These are phyloP conservation scores for Melanomma pulvis-pyrius DNA, from an alignment of 495 filamentous ascomycete genomes.

Conservation along the genomic window DNA sequence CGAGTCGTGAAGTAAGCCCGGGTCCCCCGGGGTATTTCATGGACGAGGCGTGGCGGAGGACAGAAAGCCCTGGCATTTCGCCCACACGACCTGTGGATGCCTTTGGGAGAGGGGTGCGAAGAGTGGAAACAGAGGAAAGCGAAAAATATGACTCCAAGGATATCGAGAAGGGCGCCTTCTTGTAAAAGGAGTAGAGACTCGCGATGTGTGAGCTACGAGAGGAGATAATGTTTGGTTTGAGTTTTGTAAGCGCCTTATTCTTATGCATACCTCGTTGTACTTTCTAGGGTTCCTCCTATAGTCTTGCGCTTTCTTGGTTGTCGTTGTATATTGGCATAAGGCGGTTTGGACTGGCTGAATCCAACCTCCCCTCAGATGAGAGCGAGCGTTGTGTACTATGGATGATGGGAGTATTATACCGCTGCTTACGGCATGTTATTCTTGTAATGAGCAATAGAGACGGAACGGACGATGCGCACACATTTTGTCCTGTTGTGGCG, in stretches of 20 bases:
- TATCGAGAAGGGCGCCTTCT: constrained; percentile 10
- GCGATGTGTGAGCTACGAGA: neutral
- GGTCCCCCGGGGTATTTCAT: constrained; percentile 24
- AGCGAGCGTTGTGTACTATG: neutral
- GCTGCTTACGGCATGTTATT: neutral
- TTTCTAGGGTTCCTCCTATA: too few relatives aligned
- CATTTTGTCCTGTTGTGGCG: too few relatives aligned
- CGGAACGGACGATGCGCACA: neutral
- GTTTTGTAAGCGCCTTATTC: neutral
- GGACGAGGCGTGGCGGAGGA: constrained; percentile 28
- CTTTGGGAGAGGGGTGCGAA: neutral
- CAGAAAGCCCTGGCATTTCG: neutral
- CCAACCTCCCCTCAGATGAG: neutral
- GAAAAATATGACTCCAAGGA: constrained; percentile 5
- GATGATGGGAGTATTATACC: neutral
- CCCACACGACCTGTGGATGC: neutral
- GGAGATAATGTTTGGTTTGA: neutral
- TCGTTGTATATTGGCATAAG: neutral
- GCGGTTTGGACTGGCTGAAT: neutral
- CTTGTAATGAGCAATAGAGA: neutral
- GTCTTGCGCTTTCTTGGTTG: neutral
- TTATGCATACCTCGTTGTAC: neutral
- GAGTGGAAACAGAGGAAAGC: constrained; percentile 13
- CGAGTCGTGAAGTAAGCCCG: constrained; percentile 4
- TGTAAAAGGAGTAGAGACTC: neutral